phyloP scores from a whole-genome alignment of 306 rosid species.

The Medicago truncatula region DNA sequence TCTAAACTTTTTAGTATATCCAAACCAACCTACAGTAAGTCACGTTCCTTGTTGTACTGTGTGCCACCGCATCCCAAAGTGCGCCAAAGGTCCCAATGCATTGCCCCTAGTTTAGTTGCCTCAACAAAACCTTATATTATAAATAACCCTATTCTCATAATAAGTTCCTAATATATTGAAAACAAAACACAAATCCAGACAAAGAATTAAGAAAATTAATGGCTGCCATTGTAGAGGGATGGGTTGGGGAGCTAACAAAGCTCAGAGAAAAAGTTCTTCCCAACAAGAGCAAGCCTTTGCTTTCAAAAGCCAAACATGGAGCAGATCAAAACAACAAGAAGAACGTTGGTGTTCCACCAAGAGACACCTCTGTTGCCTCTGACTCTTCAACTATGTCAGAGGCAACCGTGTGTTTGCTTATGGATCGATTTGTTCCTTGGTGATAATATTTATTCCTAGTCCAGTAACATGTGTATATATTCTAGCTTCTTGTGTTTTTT shows the following conservation, averaged over 20 bases:
- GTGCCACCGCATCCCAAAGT: slow-evolving; percentile 50
- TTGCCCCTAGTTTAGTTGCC: slow-evolving; percentile 32
- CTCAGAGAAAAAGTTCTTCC: slow-evolving; percentile 57
- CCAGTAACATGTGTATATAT: neutral
- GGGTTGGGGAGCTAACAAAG: slow-evolving; percentile 76
- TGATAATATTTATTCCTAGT: slow-evolving; percentile 33
- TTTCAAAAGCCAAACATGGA: slow-evolving; percentile 47
- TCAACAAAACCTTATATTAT: neutral
- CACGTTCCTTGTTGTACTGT: slow-evolving; percentile 31
- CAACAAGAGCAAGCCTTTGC: slow-evolving; percentile 33
- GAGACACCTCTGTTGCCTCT: slow-evolving; percentile 14
- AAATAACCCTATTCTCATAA: neutral
- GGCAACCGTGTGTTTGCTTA: slow-evolving; percentile 69
- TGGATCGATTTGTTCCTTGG: slow-evolving; percentile 88
- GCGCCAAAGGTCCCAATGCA: neutral
- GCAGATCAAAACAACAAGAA: slow-evolving; percentile 24
- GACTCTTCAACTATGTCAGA: slow-evolving; percentile 60
- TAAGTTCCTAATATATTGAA: neutral
- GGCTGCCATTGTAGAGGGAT: slow-evolving; percentile 69
- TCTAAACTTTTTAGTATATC: slow-evolving; percentile 38
- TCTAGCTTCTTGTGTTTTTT: neutral
- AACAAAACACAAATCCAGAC: neutral
- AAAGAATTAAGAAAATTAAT: slow-evolving; percentile 42
- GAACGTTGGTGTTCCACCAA: slow-evolving; percentile 11
- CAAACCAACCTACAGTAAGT: neutral